Base-by-base conservation (phyloP, 441 rosid species). In the Biscutella laevigata region DNA sequence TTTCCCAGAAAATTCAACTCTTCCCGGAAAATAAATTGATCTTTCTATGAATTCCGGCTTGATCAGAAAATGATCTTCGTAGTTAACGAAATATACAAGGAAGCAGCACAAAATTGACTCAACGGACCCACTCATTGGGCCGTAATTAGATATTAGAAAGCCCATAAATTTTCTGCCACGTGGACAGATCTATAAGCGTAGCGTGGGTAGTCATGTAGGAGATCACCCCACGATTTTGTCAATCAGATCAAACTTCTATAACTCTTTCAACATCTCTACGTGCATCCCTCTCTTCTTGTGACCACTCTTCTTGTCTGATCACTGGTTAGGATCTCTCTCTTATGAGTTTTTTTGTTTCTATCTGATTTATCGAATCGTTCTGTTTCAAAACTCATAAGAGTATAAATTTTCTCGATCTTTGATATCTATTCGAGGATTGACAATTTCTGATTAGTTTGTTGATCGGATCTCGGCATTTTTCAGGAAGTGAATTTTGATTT, bases 401-500 rank as follows among this genome's bases (percentile, higher is more conserved):
- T 72, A 59, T 44, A 46, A 5, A 66, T 16, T 44, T 49, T 21
- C 10, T 57, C 16, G 57, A 40, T 63, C 43, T 16, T 42, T 13
- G 45, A 30, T 49, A 44, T 48, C 3, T 19, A 12, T 50, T 20
- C 4, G 27, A 50, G 36, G 32, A 13, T 30, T 19, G 49, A 40
- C 32, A 20, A 17, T 61, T 41, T 32, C 28, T 41, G 33, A 26
- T 47, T 32, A 38, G 43, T 45, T 38, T 44, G 19, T 30, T 62
- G 54, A 53, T 72, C 66, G 58, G 71, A 71, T 71, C 71, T 57
- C 66, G 32, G 9, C 47, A 15, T 37, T 53, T 61, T 55, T 0
- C 21, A 53, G 62, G 66, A 49, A 35, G 56, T 42, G 51, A 44
- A 38, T 61, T 46, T 62, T 29, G 21, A 47, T 17, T 55, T 25